phyloP scores from a whole-genome alignment of 2,329 filamentous ascomycete genomes.

The Colletotrichum cereale region DNA sequence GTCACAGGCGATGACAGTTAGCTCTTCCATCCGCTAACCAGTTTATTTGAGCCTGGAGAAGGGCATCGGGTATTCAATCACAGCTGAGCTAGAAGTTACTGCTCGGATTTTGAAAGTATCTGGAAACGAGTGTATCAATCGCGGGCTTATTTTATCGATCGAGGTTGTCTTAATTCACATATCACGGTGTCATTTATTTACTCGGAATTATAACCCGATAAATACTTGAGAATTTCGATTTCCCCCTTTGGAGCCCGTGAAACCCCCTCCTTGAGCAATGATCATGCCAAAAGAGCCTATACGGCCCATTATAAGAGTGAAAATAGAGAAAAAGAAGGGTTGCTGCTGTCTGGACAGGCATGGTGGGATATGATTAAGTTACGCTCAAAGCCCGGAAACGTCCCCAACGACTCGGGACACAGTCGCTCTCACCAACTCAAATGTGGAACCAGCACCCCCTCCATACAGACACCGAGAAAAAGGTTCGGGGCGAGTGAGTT shows the following conservation, averaged over 20 bases:
- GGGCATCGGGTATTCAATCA: too few relatives aligned
- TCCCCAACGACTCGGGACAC: background rate
- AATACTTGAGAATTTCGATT: background rate
- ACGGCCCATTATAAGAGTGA: fast-evolving
- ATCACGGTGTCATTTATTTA: too few relatives aligned
- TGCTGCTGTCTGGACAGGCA: background rate
- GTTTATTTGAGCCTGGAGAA: too few relatives aligned
- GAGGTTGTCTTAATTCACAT: too few relatives aligned
- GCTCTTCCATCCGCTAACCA: too few relatives aligned
- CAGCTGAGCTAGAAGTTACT: too few relatives aligned
- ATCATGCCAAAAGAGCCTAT: too few relatives aligned
- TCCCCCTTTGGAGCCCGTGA: background rate
- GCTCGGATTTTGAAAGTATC: background rate
- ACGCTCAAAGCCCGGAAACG: background rate
- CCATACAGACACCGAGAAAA: background rate
- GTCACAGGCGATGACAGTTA: background rate
- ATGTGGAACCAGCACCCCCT: too few relatives aligned
- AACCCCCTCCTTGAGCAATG: background rate
- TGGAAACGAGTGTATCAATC: fast-evolving
- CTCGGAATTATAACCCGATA: background rate
- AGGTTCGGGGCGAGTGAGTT: background rate
- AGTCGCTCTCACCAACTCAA: background rate
- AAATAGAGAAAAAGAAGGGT: background rate
- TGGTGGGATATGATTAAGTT: background rate
- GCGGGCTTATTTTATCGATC: fast-evolving